Conservation (phyloP, 192 early-diverging fungal genomes). For the Gonapodya prolifera region DNA sequence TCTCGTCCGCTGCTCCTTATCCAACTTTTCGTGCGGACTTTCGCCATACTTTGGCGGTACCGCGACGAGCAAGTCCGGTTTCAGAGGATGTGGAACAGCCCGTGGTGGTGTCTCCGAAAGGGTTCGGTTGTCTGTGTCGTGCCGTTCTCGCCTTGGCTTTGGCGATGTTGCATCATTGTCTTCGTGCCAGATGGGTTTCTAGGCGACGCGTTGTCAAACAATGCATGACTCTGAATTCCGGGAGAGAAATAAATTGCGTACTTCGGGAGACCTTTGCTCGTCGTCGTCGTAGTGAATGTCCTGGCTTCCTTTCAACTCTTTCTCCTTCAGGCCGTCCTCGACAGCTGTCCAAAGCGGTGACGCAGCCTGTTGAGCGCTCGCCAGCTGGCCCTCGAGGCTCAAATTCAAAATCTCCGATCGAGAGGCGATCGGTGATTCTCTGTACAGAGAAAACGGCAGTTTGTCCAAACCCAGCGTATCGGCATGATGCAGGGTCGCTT, state of each 20-base stretch:
- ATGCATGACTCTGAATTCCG: too few species aligned
- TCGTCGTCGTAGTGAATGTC: too few species aligned
- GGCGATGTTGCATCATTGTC: too few species aligned
- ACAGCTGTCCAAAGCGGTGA: not conserved
- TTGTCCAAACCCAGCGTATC: not conserved
- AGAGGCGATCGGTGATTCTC: not conserved
- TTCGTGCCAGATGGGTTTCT: too few species aligned
- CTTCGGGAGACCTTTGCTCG: too few species aligned
- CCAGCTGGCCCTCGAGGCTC: not conserved
- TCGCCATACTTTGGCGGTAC: not conserved
- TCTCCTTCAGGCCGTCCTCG: not conserved
- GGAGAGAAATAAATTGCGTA: too few species aligned
- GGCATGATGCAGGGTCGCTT: not conserved
- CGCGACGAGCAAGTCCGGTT: not conserved
- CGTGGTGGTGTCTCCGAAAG: not conserved
- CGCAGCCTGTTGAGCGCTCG: not conserved
- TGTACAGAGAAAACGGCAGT: not conserved
- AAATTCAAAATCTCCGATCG: not conserved
- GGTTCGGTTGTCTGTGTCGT: too few species aligned
- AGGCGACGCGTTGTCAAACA: too few species aligned
- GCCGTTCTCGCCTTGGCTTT: too few species aligned
- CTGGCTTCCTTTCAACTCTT: not conserved
- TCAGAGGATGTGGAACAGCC: not conserved
- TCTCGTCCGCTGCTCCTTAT: not conserved
- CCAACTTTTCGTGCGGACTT: not conserved